Conservation (phyloP, 495 filamentous ascomycete species). For the Penicillium coffeae region DNA sequence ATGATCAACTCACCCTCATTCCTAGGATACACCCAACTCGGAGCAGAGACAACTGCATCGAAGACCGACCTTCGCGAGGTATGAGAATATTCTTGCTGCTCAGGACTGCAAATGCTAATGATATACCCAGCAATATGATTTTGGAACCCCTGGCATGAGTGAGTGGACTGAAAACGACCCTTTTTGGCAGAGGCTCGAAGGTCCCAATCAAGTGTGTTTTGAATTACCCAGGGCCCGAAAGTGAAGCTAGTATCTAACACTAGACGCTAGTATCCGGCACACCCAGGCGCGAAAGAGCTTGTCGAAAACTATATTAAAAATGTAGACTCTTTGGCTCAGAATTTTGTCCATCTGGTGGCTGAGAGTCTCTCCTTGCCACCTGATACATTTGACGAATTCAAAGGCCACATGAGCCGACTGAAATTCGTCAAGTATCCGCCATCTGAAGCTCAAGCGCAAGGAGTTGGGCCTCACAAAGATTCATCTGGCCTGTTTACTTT, state of each 20-base stretch:
- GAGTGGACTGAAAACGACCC: conserved; percentile 59
- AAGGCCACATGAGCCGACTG: conserved; percentile 81
- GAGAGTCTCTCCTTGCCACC: conserved; percentile 73
- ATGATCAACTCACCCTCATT: conserved; percentile 77
- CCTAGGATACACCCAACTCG: conserved; percentile 47
- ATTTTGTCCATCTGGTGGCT: conserved; percentile 76
- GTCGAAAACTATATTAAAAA: conserved; percentile 74
- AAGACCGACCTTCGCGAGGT: conserved; percentile 42
- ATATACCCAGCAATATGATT: conserved; percentile 38
- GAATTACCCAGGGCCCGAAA: background rate
- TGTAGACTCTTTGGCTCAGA: conserved; percentile 65
- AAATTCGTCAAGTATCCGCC: conserved; percentile 93
- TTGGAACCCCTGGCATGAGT: conserved; percentile 35
- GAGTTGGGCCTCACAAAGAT: conserved; percentile 92
- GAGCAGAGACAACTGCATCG: conserved; percentile 44
- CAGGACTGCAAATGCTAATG: background rate
- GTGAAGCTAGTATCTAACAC: background rate
- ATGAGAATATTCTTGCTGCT: background rate
- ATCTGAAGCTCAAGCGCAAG: conserved; percentile 57
- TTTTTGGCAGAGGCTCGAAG: conserved; percentile 60
- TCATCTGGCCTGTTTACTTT: conserved; percentile 60
- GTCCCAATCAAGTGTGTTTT: conserved; percentile 38
- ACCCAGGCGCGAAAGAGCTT: conserved; percentile 62
- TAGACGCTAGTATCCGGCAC: conserved; percentile 50
- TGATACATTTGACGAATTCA: conserved; percentile 77